Base-by-base conservation (phyloP, 2,329 filamentous ascomycete genomes). In the Xylariomycetidae sp. region DNA sequence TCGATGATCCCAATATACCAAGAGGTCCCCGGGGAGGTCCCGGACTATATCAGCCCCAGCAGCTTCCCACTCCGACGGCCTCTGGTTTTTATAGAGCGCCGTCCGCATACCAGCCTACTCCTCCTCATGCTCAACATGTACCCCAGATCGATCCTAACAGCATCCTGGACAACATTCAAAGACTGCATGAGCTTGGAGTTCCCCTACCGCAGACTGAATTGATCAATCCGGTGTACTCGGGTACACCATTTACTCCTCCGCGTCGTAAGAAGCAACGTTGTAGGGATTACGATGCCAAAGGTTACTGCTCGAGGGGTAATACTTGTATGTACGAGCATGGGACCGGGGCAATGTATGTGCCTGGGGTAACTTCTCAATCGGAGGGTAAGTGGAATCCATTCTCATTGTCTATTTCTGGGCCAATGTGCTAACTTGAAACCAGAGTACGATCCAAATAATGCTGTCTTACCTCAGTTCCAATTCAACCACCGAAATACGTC, bases 271-370 rank as follows among this genome's bases (percentile, higher is more conserved):
- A 60, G 42, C 58, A 67, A 36, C 68, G 76, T 37, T 89, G 85
- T 51, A 69, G 74, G 37, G 80, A 87, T 54, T 88, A 84, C 48
- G 82, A 87, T 37, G 74, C 64, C 2, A 85, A 85, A 46, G 85
- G 85, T 0, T 86, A 74, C 49, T 89, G 85, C 51, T 70, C 77
- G 5, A 65, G 78, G 25, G 82, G 83, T 3, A 76, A 68, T 46
- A 72, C 69, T 15, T 89, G 85, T 58, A 71, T 67, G 25, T 88
- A 75, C 48, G 78, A 87, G 46, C 85, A 90, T 52, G 77, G 74
- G 7, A 67, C 70, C 31, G 69, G 77, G 41, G 64, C 69, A 10
- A 42, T 61, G 4, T 66, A 58, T 31, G 46, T 64, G 18, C 58
- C 62, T n/a, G 30, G 52, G 25, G 45, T 53, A 25, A n/a, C n/a